Evolutionary conservation across 1,284 basidiomycete genomes (phyloP).

Genomic region (Ustilago vetiveriae): DNA sequence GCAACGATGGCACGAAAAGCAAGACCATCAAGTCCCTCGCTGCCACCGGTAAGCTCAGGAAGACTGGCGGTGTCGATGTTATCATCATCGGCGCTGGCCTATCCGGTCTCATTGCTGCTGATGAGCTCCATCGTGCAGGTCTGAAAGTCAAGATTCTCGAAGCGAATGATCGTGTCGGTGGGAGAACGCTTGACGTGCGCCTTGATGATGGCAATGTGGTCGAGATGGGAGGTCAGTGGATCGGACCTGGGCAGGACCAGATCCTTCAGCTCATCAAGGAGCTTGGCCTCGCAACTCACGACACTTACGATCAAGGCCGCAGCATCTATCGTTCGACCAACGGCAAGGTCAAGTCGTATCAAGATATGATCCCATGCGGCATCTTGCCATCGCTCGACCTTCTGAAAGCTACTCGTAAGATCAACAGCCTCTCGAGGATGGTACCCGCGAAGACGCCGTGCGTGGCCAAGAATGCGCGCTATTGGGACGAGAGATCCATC

Average conservation of each 20-base stretch:
- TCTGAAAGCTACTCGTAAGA: constrained; percentile 36
- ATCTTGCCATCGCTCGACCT: constrained; percentile 38
- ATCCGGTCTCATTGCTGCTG: constrained; percentile 69
- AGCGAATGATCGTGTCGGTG: constrained; percentile 69
- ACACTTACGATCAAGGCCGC: constrained; percentile 40
- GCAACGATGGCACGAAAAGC: background rate
- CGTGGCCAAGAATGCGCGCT: constrained; percentile 20
- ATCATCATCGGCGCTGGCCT: constrained; percentile 70
- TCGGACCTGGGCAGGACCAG: constrained; percentile 70
- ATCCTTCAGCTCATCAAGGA: constrained; percentile 68
- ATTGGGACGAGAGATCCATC: constrained; percentile 40
- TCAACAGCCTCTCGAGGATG: constrained; percentile 37
- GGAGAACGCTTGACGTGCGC: constrained; percentile 68
- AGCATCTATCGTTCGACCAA: constrained; percentile 38
- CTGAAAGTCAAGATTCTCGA: constrained; percentile 69
- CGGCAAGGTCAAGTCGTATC: constrained; percentile 32
- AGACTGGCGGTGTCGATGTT: constrained; percentile 58
- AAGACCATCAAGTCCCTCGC: background rate
- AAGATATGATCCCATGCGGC: constrained; percentile 38
- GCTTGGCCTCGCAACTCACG: constrained; percentile 65
- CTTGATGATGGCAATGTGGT: constrained; percentile 55
- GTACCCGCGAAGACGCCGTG: constrained; percentile 29
- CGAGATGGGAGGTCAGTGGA: constrained; percentile 71
- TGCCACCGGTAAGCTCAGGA: constrained; percentile 8
- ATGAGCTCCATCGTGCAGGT: constrained; percentile 67